Base-by-base conservation (phyloP, 83 land plant species). In the Diphasiastrum complanatum region DNA sequence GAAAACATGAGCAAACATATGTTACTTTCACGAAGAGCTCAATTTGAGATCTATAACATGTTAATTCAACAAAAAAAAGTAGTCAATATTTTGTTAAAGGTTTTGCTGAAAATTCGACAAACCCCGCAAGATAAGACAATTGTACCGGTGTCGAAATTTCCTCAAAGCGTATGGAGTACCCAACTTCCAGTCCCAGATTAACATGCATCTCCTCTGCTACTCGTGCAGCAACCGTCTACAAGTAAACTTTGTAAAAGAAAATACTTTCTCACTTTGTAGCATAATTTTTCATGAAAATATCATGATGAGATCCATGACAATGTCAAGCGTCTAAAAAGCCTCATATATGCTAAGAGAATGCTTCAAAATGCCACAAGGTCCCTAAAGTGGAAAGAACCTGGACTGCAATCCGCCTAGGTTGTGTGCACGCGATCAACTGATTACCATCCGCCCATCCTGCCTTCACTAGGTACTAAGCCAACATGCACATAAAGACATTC, bases 361-460 rank as follows among this genome's bases (percentile, higher is more conserved):
- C 43, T 40, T 40, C 16, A 8, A 40, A 8, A 40, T 40, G 43
- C 12, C n/a, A n/a, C n/a, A n/a, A n/a, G n/a, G n/a, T n/a, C n/a
- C n/a, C n/a, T n/a, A n/a, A n/a, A n/a, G n/a, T n/a, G n/a, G n/a
- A n/a, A n/a, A n/a, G n/a, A 35, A 86, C 95, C 90, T 89, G 96
- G 47, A 89, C 97, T 47, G 97, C 95, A 51, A 91, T 61, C 27
- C 93, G 76, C 60, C 97, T 72, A 33, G 97, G 97, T 60, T 91
- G 97, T 4, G 97, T 91, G 76, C 97, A 91, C 49, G 95, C 95
- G 35, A 91, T 83, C 33, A 83, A 45, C 0, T 87, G 78, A 2
- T 95, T 95, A 46, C 87, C 95, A 23, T 87, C 90, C 20, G 97
- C 90, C 97, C 97, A 91, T 30, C 97, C 97, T 33, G 87, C 87